These are phyloP conservation scores for Glarea lozoyensis DNA, from an alignment of 495 filamentous ascomycete species.

Conservation along the genomic window DNA sequence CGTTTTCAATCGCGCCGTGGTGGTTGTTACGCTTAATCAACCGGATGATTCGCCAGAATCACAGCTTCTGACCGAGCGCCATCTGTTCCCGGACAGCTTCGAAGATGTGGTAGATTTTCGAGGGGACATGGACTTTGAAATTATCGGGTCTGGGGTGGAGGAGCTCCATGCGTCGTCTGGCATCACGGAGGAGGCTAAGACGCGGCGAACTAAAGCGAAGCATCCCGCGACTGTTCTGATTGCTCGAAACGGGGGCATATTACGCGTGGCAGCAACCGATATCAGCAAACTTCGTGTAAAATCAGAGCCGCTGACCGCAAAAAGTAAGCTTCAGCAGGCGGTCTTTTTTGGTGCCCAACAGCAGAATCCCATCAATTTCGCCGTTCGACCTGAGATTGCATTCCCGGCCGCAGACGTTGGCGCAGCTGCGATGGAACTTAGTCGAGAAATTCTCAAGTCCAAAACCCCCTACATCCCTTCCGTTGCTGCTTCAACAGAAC, in stretches of 20 bases:
- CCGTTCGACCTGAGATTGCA: slow-evolving; percentile 46
- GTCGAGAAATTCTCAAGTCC: slow-evolving; percentile 72
- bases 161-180: slow-evolving; percentile 34
- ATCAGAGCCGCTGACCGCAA: slow-evolving; percentile 56
- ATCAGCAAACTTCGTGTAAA: slow-evolving; percentile 40
- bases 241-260: slow-evolving; percentile 69
- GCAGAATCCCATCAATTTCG: slow-evolving; percentile 74
- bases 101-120: slow-evolving; percentile 81
- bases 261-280: slow-evolving; percentile 58
- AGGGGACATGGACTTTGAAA: slow-evolving; percentile 50
- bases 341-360: slow-evolving; percentile 79
- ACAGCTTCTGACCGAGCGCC: slow-evolving; percentile 58
- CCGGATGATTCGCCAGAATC: slow-evolving; percentile 54
- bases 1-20: slow-evolving; percentile 64
- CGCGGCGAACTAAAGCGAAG: slow-evolving; percentile 41
- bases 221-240: slow-evolving; percentile 62
- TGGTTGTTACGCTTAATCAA: slow-evolving; percentile 59
- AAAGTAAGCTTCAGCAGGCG: slow-evolving; percentile 86
- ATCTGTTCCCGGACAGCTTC: slow-evolving; percentile 44
- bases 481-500: slow-evolving; percentile 64
- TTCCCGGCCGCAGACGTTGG: slow-evolving; percentile 66
- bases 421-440: slow-evolving; percentile 67
- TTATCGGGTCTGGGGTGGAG: slow-evolving; percentile 54
- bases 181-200: slow-evolving; percentile 31
- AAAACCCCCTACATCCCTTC: slow-evolving; percentile 60